Evolutionary conservation across 2,329 filamentous ascomycete genomes (phyloP).

Genomic region (Neophaeococcomyces aloes): DNA sequence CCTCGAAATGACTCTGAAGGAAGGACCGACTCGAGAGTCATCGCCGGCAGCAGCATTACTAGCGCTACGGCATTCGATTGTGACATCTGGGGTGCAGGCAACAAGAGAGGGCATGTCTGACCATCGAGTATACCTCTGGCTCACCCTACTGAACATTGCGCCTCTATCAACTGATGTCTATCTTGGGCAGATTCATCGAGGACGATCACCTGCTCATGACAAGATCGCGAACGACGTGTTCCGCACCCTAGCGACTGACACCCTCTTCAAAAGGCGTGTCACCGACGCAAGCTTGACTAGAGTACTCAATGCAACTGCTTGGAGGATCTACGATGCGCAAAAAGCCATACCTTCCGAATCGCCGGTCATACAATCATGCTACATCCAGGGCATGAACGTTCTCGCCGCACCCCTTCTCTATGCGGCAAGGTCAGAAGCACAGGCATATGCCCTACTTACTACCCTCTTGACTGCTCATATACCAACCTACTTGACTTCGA

Average conservation of each 20-base stretch:
- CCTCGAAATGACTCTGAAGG: slow-evolving; percentile 66
- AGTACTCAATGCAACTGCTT: slow-evolving; percentile 86
- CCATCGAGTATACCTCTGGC: slow-evolving; percentile 88
- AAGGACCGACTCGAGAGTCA: slow-evolving; percentile 66
- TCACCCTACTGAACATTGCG: slow-evolving; percentile 80
- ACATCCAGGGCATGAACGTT: slow-evolving; percentile 99
- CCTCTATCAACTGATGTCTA: slow-evolving; percentile 80
- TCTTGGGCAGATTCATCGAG: slow-evolving; percentile 79
- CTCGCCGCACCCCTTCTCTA: slow-evolving; percentile 93
- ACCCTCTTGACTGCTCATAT: slow-evolving; percentile 78
- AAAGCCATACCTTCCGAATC: slow-evolving; percentile 40
- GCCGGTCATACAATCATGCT: slow-evolving; percentile 31
- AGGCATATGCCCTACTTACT: slow-evolving; percentile 87
- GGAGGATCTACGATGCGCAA: slow-evolving; percentile 76
- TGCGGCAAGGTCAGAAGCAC: slow-evolving; percentile 82
- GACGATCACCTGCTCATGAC: slow-evolving; percentile 84
- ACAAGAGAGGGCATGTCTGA: slow-evolving; percentile 60
- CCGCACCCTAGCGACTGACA: slow-evolving; percentile 88
- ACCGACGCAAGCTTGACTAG: slow-evolving; percentile 92
- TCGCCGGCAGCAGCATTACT: slow-evolving; percentile 31
- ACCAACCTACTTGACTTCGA: slow-evolving; percentile 85
- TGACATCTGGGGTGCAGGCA: slow-evolving; percentile 41
- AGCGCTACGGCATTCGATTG: slow-evolving; percentile 39
- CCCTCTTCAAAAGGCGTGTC: slow-evolving; percentile 89
- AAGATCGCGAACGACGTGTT: slow-evolving; percentile 99